Base-by-base conservation (phyloP, 2,329 filamentous ascomycete species). In the Monosporascus sp. region DNA sequence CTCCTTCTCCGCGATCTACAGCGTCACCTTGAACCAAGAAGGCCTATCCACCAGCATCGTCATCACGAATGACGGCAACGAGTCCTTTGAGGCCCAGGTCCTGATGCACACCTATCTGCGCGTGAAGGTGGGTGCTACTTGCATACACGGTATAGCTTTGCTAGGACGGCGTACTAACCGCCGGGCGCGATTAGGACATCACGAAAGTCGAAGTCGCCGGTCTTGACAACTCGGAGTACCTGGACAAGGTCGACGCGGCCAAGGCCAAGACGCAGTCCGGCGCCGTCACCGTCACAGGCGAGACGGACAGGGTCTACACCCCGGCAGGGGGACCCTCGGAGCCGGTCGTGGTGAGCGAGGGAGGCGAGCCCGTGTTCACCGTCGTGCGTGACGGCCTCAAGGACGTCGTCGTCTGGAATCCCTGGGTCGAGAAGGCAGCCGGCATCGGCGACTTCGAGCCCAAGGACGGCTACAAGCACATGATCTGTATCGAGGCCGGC, bases 391-490 rank as follows among this genome's bases (percentile, higher is more conserved):
- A 97, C 72, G 92, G 90, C 60, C 79, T 99, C 60, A 81, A 82
- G 57, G 90, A 97, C 61, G 86, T 94, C 17, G 93, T 97, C 1
- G 88, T 97, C 31, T 99, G 94, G 94, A 99, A 99, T 73, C 94
- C 94, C 2, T 97, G 93, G 91, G 79, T 80, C 41, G 89, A 92
- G 58, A 96, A 95, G 77, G 85, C 89, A 1, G 82, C 85, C 62
- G 80, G 80, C 5, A 96, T 96, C 74, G 85, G 77, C 50, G 94
- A 99, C 71, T 97, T 97, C 69, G 82, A 81, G 54, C 94, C 94
- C 49, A 88, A 95, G 67, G 88, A 92, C 51, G 94, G 89, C 38
- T 97, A 87, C 77, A 90, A 90, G 77, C 83, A 90, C 54, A 97
- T 97, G 90, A 77, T 99, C 44, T 97, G 94, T 68, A 83, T 97